Base-by-base conservation (phyloP, 1,284 basidiomycete species). In the Sporisorium graminicola region DNA sequence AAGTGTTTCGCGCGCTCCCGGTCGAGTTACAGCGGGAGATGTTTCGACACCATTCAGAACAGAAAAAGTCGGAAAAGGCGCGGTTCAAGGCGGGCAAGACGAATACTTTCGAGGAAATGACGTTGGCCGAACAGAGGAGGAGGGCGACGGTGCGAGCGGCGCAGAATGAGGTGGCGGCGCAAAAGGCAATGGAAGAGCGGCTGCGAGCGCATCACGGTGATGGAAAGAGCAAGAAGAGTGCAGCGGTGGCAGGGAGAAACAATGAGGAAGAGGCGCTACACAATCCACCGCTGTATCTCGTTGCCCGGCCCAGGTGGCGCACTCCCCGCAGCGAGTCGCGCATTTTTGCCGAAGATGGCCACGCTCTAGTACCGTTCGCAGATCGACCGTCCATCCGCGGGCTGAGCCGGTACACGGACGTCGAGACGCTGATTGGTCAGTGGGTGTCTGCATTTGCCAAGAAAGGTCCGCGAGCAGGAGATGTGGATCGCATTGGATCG, bases 1-100 rank as follows among this genome's bases (percentile, higher is more conserved):
- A 78, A 24, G 75, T 84, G n/a, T 85, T 81, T 35, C 60, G 44
- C 4, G 74, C 73, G 8, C 59, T 85, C 24, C 82, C 83, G 2
- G 46, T 65, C 12, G 67, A 69, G 20, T 27, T 84, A 44, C 81
- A 83, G 64, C 57, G 68, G 0, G 83, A 85, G 43, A 75, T 66
- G 50, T 71, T 67, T 33, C 53, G 63, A 3, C 53, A 71, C 31
- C 71, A 74, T 14, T 57, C 67, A 0, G 77, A 76, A 22, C 62
- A 67, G 59, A 58, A 61, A 22, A 69, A 69, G 47, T 55, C 56
- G n/a, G 56, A 68, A 40, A 56, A 63, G 40, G 67, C 61, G 26
- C 53, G 65, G 13, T 65, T 65, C 49, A 63, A 61, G 37, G 68
- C 59, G 14, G 69, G 66, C 12, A 72, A 66, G 26, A 63, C 51